Conservation (phyloP, 1,284 basidiomycete species). For the Microbotryum intermedium region DNA sequence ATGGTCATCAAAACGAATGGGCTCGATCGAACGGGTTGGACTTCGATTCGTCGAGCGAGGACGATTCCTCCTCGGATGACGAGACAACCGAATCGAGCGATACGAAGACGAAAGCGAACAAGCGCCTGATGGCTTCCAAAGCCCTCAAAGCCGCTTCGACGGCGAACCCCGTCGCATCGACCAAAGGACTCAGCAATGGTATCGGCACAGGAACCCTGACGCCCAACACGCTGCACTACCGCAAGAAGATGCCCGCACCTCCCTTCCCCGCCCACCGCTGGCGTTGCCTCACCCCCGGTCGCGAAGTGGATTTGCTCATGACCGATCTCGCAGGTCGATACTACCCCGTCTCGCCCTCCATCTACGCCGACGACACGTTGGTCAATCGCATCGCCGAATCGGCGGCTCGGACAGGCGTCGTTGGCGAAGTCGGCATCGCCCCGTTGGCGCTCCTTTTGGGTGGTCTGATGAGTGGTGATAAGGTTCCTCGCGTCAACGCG, state of each 20-base stretch:
- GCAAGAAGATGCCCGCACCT: not conserved
- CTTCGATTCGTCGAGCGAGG: no score
- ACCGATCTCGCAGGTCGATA: conserved; percentile 14
- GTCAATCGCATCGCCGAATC: not conserved
- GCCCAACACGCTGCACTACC: not conserved
- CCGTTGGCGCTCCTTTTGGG: conserved; percentile 12
- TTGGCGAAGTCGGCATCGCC: conserved; percentile 14
- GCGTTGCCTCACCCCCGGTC: conserved; percentile 4
- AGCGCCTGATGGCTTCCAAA: not conserved
- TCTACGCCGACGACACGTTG: not conserved
- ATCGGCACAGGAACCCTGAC: no score
- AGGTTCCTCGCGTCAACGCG: not conserved
- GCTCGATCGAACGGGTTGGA: no score
- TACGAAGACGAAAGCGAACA: no score
- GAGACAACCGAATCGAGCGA: no score
- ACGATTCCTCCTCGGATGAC: no score
- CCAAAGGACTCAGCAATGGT: not conserved
- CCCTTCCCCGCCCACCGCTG: conserved; percentile 20
- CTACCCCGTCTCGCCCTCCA: conserved; percentile 1
- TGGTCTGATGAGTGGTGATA: conserved; percentile 2
- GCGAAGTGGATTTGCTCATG: conserved; percentile 12
- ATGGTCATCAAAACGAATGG: no score
- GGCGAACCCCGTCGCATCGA: not conserved
- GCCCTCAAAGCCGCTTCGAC: not conserved
- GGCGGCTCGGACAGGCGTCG: not conserved